These are phyloP conservation scores for Talaromyces sp. DNA, from an alignment of 2,329 filamentous ascomycete genomes.

Conservation along the genomic window DNA sequence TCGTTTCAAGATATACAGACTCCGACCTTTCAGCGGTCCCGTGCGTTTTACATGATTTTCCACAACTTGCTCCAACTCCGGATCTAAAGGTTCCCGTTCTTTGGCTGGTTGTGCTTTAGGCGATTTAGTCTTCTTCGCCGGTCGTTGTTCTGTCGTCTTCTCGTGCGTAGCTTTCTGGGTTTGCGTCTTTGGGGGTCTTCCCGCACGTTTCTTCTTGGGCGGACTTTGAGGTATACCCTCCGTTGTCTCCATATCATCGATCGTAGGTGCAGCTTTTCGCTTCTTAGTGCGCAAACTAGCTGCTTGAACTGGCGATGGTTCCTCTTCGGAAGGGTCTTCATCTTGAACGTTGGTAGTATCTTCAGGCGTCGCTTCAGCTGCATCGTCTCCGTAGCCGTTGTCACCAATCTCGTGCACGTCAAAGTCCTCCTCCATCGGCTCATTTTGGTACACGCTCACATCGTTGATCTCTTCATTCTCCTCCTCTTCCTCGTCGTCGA, in stretches of 20 bases:
- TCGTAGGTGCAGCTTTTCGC: background rate
- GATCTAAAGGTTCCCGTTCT: conserved; percentile 24
- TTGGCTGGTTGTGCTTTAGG: conserved; percentile 19
- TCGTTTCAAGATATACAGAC: conserved; percentile 50
- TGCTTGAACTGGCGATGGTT: conserved; percentile 12
- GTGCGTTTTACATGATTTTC: conserved; percentile 43
- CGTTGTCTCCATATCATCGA: conserved; percentile 17
- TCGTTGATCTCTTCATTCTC: conserved; percentile 24
- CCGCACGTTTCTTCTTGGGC: conserved; percentile 30
- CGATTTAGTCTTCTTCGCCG: conserved; percentile 33
- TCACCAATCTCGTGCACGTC: conserved; percentile 12
- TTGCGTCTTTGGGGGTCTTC: conserved; percentile 32
- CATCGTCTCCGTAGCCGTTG: conserved; percentile 23
- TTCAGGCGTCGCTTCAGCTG: conserved; percentile 21
- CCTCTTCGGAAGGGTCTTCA: conserved; percentile 22
- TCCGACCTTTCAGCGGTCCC: conserved; percentile 46
- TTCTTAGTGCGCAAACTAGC: conserved; percentile 11
- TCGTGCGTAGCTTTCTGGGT: conserved; percentile 19
- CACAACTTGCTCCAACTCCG: conserved; percentile 41
- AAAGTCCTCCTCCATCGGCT: conserved; percentile 3
- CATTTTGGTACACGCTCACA: conserved; percentile 15
- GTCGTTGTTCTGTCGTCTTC: conserved; percentile 26
- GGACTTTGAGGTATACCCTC: conserved; percentile 18
- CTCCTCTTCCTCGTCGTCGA: conserved; percentile 31
- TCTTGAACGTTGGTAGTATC: conserved; percentile 18